A percentile compares a stretch with the other conserved stretches of the same genome.
phyloP scores from a whole-genome alignment of 345 rosid genomes.

The Mangifera indica region DNA sequence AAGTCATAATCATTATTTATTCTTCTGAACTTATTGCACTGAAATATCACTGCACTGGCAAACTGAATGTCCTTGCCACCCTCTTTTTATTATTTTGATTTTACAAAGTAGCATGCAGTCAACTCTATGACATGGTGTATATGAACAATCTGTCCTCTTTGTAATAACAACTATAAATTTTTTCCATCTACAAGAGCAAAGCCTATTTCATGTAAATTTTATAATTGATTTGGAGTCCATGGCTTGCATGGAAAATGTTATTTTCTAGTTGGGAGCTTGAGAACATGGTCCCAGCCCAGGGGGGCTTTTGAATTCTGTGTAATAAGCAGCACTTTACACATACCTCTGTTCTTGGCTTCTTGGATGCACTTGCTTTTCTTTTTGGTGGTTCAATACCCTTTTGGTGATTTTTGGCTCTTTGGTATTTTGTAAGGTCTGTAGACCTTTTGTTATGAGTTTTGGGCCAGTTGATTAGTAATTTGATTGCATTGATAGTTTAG shows the following conservation, averaged over 20 bases:
- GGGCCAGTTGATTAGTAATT: neutral
- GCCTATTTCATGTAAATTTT: neutral
- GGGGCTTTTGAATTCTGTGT: neutral
- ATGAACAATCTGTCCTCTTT: neutral
- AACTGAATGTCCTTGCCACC: neutral
- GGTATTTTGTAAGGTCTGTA: neutral
- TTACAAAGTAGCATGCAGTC: neutral
- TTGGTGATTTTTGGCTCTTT: neutral
- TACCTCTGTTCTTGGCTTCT: neutral
- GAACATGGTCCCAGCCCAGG: neutral
- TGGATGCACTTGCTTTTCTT: slow-evolving; percentile 1
- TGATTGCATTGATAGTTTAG: neutral
- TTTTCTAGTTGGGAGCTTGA: neutral
- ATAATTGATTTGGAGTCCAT: neutral
- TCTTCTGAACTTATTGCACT: neutral
- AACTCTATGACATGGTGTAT: neutral
- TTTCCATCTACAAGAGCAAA: neutral
- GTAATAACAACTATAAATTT: neutral
- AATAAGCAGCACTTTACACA: neutral
- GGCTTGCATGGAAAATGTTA: neutral
- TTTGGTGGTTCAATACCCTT: neutral
- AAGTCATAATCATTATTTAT: too few relatives aligned
- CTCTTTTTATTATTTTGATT: neutral
- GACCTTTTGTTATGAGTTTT: too few relatives aligned
- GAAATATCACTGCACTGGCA: neutral